Base-by-base conservation (phyloP, 176 grass and related monocot species). In the Otatea glauca region DNA sequence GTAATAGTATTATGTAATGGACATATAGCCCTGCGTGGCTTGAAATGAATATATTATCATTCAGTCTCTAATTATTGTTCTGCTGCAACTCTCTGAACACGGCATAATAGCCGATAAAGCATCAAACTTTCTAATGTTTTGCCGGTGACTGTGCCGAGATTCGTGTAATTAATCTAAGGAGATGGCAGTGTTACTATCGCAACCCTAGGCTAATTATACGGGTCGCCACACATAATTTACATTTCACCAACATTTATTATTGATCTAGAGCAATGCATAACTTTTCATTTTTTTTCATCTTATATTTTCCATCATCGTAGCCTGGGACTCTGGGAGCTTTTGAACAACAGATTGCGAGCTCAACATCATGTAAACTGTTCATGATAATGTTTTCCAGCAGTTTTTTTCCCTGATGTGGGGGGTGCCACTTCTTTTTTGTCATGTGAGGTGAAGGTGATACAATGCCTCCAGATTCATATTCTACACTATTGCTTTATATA, bases 401-500 rank as follows among this genome's bases (percentile, higher is more conserved):
- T 47, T 49, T 62, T 16, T 14, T 13, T 2, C 5, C 6, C 25
- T 48, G 38, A 35, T 49, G 68, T 73, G 27, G 54, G 54, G 27
- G 27, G 18, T 50, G 5, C 35, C 50, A 51, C 42, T 55, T 70
- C 18, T 62, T 13, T 1, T 54, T 50, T 21, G 20, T 47, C 24
- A 59, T 42, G 23, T 17, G 27, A 72, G 72, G 43, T 44, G 16
- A 38, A 63, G 72, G 54, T 34, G 15, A 58, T 42, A 81, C 18
- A 43, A 7, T 51, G 43, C 29, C 38, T 23, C 54, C 51, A 42
- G 45, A 48, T 53, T 51, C 51, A 66, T 55, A 48, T 65, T 34
- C 83, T 81, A 62, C 87, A 76, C 56, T 42, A 67, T 41, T 21
- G 34, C 65, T 59, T 14, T 79, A 63, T 66, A 72, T 83, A 65